Evolutionary conservation across 1,284 basidiomycete species (phyloP), one percentile per base, ranked within the genome.

Genomic region (Ganoderma boninense): DNA sequence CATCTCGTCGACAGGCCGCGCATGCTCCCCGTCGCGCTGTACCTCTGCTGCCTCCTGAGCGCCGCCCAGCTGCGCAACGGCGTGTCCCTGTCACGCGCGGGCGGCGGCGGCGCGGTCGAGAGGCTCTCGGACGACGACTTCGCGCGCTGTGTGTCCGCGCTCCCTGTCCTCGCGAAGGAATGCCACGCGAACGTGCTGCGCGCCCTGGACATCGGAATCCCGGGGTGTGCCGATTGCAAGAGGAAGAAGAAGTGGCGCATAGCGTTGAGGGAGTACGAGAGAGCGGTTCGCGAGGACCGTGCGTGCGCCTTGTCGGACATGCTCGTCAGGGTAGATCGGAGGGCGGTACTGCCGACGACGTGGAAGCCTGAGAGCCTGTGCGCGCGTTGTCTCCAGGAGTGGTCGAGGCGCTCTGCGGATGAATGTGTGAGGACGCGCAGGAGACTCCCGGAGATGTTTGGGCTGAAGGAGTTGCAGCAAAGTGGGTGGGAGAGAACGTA

Each of bases 1-100:
- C 59, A 32, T 6, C 44, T 69, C 26, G 7, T 62, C 49, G 60
- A 38, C 14, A 26, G 29, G 3, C 68, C 64, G 32, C n/a, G 6
- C 38, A 40, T 57, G 49, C 52, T 66, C 2, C 68, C 52, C 11
- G 35, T 65, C 29, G 61, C 69, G 18, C 59, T 67, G 32, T 70
- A 64, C 62, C 23, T 60, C n/a, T 66, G 65, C 44, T 63, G 61
- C 44, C 23, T 62, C 35, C 0, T 44, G 20, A 43, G 42, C 5
- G 11, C 40, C 13, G 29, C 26, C 4, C n/a, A 32, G 18, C 60
- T 67, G 23, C 23, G 42, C 23, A 14, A 18, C 26, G 66, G 66
- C n/a, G 61, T n/a, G n/a, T n/a, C n/a, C n/a, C n/a, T 43, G 8
- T 8, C 18, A 18, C 66, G 66, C 46, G 40, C 42, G 16, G 66